Conservation (phyloP, 371 early-diverging fungal species). For the Entomophthora muscae region DNA sequence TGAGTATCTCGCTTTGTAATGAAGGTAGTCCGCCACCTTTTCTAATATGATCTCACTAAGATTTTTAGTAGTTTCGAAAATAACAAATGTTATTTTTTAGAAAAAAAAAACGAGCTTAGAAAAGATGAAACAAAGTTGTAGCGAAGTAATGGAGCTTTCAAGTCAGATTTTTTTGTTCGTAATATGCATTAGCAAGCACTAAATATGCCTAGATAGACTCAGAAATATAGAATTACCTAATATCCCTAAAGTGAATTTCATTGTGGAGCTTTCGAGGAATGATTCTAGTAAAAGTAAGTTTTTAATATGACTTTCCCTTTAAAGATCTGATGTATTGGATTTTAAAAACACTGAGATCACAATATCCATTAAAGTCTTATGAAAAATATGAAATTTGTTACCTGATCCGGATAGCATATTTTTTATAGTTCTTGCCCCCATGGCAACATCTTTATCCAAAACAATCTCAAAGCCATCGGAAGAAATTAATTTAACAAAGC, state of each 20-base stretch:
- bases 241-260: not conserved
- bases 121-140: no score
- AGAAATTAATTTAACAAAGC: conserved; percentile 1
- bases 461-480: not conserved
- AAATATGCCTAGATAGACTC: no score
- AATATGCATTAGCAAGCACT: no score
- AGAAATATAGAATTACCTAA: not conserved
- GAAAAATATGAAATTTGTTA: no score
- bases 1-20: not conserved
- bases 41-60: not conserved
- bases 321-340: no score
- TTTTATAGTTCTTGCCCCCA: not conserved
- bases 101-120: no score
- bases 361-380: no score
- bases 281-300: not conserved
- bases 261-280: not conserved
- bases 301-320: no score
- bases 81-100: not conserved
- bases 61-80: not conserved
- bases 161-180: no score
- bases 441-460: conserved; percentile 3
- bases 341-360: no score
- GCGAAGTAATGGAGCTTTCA: no score
- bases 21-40: conserved; percentile 1
- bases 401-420: not conserved